Base-by-base conservation (phyloP, 2,329 filamentous ascomycete species). In the Byssothecium circinans region DNA sequence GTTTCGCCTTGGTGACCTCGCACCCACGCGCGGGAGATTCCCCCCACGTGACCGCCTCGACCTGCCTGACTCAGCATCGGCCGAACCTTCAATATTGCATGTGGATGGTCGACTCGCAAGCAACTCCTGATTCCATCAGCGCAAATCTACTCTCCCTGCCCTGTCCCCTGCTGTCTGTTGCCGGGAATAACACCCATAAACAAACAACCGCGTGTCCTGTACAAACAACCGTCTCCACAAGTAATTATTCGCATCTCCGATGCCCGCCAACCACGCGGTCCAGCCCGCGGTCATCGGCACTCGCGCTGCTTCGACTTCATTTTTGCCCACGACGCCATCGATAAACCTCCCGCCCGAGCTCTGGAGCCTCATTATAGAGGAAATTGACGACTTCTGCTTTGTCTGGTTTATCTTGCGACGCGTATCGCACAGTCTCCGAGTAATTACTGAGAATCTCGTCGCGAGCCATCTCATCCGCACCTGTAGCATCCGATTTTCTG, bases 321-420 rank as follows among this genome's bases (percentile, higher is more conserved):
- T 11, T 6, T 6, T 27, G 11, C 29, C 10, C 12, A 12, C 29
- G 8, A 12, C 14, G 12, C 6, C 29, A 4, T 7, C 29, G 6
- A 12, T 14, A n/a, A 12, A 14, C 30, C 51, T 60, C 32, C 56
- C 60, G 18, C 35, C 45, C 14, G 58, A 56, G 25, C 40, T 61
- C 10, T 61, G 51, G 51, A 41, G 50, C 20, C 40, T 50, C 23
- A 52, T 56, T 43, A 49, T 61, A 40, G 39, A 40, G 25, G 33
- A 37, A 25, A 36, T 60, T 18, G 50, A 54, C 45, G 49, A 56
- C 52, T 46, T 44, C 37, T 56, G 57, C 52, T 59, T 60, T 41
- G 54, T 49, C 27, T 60, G 56, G 54, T 54, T 53, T 30, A 45
- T 57, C 41, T 38, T 64, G 45, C 55, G 56, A 50, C 54, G 54